These are phyloP conservation scores for Crepidotus variabilis DNA, from an alignment of 768 basidiomycete genomes.

Conservation along the genomic window DNA sequence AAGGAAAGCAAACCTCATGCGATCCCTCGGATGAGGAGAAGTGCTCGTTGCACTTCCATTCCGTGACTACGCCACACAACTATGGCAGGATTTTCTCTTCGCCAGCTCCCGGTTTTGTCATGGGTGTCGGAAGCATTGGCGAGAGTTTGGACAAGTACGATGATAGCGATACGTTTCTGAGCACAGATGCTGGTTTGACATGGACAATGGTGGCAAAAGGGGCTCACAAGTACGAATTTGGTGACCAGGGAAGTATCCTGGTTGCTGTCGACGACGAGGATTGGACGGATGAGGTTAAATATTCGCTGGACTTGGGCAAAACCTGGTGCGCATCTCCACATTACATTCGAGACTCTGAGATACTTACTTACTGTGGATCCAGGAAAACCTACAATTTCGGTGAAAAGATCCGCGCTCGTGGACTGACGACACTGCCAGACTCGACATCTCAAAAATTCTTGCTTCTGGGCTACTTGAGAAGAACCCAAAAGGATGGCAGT, in stretches of 20 bases:
- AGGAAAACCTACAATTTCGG: constrained; percentile 75
- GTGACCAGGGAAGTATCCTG: constrained; percentile 79
- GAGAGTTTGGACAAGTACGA: constrained; percentile 64
- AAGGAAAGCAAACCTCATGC: constrained; percentile 64
- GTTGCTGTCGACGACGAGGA: constrained; percentile 88
- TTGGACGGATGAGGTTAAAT: constrained; percentile 59
- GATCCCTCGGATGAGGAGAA: constrained; percentile 46
- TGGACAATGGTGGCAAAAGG: constrained; percentile 77
- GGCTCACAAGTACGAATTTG: constrained; percentile 95
- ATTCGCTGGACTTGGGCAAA: constrained; percentile 79
- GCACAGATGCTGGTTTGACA: constrained; percentile 80
- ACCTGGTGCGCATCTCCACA: constrained; percentile 61
- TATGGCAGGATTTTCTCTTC: constrained; percentile 93
- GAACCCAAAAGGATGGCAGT: constrained; percentile 51
- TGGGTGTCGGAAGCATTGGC: constrained; percentile 95
- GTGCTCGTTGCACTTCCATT: constrained; percentile 90
- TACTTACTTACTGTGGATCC: background rate
- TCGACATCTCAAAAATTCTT: constrained; percentile 97
- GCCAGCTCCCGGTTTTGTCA: constrained; percentile 89
- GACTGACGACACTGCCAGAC: constrained; percentile 88
- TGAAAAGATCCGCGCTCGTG: constrained; percentile 64
- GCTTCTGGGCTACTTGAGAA: constrained; percentile 70
- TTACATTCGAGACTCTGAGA: background rate
- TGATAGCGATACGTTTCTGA: constrained; percentile 91
- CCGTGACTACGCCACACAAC: constrained; percentile 90